These are phyloP conservation scores for Penicillium sp. DNA, from an alignment of 2,329 filamentous ascomycete species.

Conservation along the genomic window DNA sequence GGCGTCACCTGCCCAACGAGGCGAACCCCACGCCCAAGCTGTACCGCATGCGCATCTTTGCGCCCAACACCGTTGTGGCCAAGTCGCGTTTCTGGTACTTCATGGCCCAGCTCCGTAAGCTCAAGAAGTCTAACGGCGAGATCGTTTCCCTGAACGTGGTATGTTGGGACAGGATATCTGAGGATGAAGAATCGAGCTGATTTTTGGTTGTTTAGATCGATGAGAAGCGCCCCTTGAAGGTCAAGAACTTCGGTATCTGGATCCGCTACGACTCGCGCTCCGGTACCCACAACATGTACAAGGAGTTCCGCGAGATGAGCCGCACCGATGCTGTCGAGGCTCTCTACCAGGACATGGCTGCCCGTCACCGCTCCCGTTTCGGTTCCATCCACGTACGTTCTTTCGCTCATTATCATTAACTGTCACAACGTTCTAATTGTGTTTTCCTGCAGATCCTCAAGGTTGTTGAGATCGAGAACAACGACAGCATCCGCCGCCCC, in stretches of 20 bases:
- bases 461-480: constrained; percentile 95
- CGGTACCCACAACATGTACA: constrained; percentile 99
- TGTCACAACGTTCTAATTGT: constrained; percentile 14
- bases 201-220: constrained; percentile 63
- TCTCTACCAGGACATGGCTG: constrained; percentile 99
- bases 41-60: constrained; percentile 99
- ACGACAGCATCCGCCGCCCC: constrained; percentile 89
- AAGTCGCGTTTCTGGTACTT: constrained; percentile 99
- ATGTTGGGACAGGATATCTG: constrained; percentile 44
- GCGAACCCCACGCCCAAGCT: constrained; percentile 95
- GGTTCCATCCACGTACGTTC: constrained; percentile 92
- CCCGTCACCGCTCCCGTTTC: constrained; percentile 97
- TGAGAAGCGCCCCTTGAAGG: constrained; percentile 98
- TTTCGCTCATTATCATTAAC: neutral
- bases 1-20: constrained; percentile 97
- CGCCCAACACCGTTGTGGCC: constrained; percentile 94
- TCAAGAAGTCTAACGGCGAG: constrained; percentile 99
- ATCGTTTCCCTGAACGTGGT: constrained; percentile 96
- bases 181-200: constrained; percentile 13
- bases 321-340: constrained; percentile 92
- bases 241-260: constrained; percentile 99
- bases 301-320: constrained; percentile 99
- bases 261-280: constrained; percentile 99
- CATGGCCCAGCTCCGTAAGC: constrained; percentile 97
- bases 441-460: constrained; percentile 75